These are phyloP conservation scores for Xylaria sp. DNA, from an alignment of 2,329 filamentous ascomycete species.

Conservation along the genomic window DNA sequence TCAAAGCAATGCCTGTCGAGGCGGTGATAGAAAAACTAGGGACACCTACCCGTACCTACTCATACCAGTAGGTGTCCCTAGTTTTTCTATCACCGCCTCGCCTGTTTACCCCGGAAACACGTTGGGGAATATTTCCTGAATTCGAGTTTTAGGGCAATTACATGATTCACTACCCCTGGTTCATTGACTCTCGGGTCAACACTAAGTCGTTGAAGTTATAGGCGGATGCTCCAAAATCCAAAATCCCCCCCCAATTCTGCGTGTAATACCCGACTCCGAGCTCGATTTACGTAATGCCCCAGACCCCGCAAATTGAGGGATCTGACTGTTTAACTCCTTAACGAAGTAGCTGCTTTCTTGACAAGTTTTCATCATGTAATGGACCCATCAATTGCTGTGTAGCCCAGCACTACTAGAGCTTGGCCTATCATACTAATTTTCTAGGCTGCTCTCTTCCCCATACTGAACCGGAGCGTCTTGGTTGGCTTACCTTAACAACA, in stretches of 20 bases:
- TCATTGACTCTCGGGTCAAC: not conserved
- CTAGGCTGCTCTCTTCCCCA: not conserved
- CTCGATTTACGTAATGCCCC: slow-evolving; percentile 28
- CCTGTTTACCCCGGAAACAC: not conserved
- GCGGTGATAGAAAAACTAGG: too few species aligned
- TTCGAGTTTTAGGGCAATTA: not conserved
- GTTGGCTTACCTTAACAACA: too few species aligned
- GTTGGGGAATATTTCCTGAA: not conserved
- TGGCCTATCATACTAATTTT: not conserved
- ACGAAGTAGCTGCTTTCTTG: slow-evolving; percentile 11
- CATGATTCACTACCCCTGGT: not conserved
- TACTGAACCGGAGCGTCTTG: not conserved
- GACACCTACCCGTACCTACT: too few species aligned
- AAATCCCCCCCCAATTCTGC: not conserved
- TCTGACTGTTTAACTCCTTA: slow-evolving; percentile 1
- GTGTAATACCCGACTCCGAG: not conserved
- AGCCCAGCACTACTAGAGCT: not conserved
- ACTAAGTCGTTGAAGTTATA: not conserved
- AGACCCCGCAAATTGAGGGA: slow-evolving; percentile 30
- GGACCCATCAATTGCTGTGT: not conserved
- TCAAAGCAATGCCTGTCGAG: not conserved
- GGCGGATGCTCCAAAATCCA: not conserved
- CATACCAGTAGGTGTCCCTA: too few species aligned
- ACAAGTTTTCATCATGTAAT: slow-evolving; percentile 36
- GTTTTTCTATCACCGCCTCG: too few species aligned